phyloP scores from a whole-genome alignment of 2,329 filamentous ascomycete genomes.

The Colletotrichum chlorophyti region DNA sequence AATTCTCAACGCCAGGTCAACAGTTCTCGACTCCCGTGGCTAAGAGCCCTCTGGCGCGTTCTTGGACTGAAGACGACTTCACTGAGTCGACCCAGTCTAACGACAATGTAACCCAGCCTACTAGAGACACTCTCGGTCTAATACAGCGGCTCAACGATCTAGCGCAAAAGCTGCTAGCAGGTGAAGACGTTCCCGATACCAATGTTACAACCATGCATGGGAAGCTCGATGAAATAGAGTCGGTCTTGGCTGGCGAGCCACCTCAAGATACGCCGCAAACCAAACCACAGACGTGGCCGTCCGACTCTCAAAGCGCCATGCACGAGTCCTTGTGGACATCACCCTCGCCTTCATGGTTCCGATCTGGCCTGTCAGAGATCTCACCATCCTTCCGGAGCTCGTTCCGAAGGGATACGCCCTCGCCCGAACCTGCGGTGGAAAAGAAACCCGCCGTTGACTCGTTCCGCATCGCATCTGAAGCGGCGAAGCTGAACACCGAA shows the following conservation, averaged over 20 bases:
- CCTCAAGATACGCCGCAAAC: constrained; percentile 20
- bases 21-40: constrained; percentile 34
- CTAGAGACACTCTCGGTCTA: constrained; percentile 49
- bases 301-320: constrained; percentile 25
- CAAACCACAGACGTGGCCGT: constrained; percentile 29
- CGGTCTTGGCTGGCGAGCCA: constrained; percentile 29
- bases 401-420: constrained; percentile 33
- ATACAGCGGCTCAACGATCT: constrained; percentile 47
- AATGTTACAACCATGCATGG: constrained; percentile 37
- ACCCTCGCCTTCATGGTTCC: constrained; percentile 43
- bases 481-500: constrained; percentile 56
- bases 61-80: constrained; percentile 30
- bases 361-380: constrained; percentile 47
- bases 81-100: constrained; percentile 23
- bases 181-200: constrained; percentile 42
- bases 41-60: constrained; percentile 27
- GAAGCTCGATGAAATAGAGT: constrained; percentile 47
- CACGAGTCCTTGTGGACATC: constrained; percentile 40
- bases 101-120: constrained; percentile 22
- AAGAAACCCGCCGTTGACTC: constrained; percentile 40
- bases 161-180: constrained; percentile 44
- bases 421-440: constrained; percentile 11
- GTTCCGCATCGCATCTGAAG: constrained; percentile 42
- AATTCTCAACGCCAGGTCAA: constrained; percentile 33
- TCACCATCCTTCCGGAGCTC: constrained; percentile 40